Conservation (phyloP, 202 grass and related monocot species). For the Saccharum hybrid region DNA sequence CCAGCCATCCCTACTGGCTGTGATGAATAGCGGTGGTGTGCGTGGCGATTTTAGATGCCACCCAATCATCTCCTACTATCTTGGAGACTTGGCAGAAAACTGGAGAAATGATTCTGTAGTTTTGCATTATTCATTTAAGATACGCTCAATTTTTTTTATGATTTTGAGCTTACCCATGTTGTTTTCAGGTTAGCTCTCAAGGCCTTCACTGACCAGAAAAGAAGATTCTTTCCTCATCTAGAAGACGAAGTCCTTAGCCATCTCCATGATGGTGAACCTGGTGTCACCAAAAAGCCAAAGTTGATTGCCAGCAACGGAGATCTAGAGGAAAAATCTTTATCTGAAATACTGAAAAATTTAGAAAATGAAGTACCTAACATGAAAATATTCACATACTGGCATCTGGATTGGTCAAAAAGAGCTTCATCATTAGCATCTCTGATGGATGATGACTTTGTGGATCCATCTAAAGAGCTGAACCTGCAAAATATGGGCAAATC, state of each 20-base stretch:
- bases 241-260: constrained; percentile 73
- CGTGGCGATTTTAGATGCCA: background rate
- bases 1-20: background rate
- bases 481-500: constrained; percentile 61
- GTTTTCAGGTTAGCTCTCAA: constrained; percentile 94
- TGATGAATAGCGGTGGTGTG: background rate
- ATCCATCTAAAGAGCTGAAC: constrained; percentile 69
- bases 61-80: background rate
- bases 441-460: constrained; percentile 64
- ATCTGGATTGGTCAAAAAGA: constrained; percentile 95
- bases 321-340: constrained; percentile 65
- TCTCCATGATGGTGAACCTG: constrained; percentile 63
- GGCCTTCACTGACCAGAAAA: constrained; percentile 96
- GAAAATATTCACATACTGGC: constrained; percentile 76
- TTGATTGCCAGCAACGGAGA: constrained; percentile 47
- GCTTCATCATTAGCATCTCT: constrained; percentile 65
- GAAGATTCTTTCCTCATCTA: constrained; percentile 92
- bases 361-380: constrained; percentile 69
- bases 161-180: constrained; percentile 20
- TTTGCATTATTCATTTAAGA: constrained; percentile 9
- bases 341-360: constrained; percentile 75
- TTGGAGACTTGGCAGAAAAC: constrained; percentile 27
- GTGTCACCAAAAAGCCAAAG: constrained; percentile 54
- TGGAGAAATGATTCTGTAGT: background rate
- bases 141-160: background rate